Percentiles rank a stretch among this genome's conserved stretches.
phyloP scores from a whole-genome alignment of 805 yeast species.

The Ogataea corticis region DNA sequence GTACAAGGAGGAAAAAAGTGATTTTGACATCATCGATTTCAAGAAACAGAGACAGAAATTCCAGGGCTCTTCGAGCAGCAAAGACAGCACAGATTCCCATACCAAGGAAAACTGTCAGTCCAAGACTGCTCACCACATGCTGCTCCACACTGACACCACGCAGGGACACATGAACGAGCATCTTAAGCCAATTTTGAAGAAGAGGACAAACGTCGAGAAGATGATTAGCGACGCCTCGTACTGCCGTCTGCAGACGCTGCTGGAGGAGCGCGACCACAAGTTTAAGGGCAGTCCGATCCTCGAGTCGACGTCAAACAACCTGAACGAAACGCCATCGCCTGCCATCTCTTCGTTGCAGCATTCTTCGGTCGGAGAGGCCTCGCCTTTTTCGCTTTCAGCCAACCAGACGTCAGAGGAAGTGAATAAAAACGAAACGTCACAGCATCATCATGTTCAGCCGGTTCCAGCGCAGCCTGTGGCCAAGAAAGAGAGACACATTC shows the following conservation, averaged over 20 bases:
- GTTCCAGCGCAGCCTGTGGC: conserved; percentile 1
- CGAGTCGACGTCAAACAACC: conserved; percentile 27
- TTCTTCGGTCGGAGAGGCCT: conserved; percentile 14
- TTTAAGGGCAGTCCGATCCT: conserved; percentile 35
- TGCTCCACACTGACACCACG: conserved; percentile 5
- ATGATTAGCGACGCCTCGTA: conserved; percentile 62
- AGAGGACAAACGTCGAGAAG: conserved; percentile 79
- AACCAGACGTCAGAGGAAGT: conserved; percentile 19
- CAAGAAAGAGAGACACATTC: conserved; percentile 68
- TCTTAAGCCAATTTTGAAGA: conserved; percentile 85
- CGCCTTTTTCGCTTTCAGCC: conserved; percentile 24
- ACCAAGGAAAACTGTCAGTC: not conserved
- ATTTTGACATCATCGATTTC: conserved; percentile 21
- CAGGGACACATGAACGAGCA: conserved; percentile 25
- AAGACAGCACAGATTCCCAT: conserved; percentile 1
- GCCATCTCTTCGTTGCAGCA: conserved; percentile 13
- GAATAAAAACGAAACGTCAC: conserved; percentile 3
- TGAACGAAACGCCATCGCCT: conserved; percentile 22
- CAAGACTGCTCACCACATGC: not conserved
- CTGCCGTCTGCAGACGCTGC: conserved; percentile 31
- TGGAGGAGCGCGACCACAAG: conserved; percentile 33
- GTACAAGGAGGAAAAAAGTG: conserved; percentile 26
- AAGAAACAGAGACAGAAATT: conserved; percentile 13
- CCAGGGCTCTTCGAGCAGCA: conserved; percentile 4
- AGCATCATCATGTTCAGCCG: conserved; percentile 4